Conservation (phyloP, 768 basidiomycete genomes). For the Lentinula boryana region DNA sequence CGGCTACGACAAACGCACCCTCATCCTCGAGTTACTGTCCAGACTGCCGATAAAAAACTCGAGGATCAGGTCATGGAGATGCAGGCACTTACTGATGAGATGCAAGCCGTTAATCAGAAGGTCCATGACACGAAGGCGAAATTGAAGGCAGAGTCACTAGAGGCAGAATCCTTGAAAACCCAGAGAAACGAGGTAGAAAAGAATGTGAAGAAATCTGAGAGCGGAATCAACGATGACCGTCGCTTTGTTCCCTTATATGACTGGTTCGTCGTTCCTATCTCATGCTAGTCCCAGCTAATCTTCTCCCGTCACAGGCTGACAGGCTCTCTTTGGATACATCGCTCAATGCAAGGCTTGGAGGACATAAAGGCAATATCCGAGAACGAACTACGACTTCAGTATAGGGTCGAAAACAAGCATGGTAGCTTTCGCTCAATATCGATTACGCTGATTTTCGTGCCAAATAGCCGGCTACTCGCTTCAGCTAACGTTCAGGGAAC, state of each 20-base stretch:
- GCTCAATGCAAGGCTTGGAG: conserved; percentile 52
- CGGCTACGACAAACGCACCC: conserved; percentile 80
- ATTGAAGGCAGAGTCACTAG: conserved; percentile 49
- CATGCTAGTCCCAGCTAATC: neutral
- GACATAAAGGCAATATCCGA: conserved; percentile 58
- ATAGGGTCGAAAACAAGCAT: conserved; percentile 34
- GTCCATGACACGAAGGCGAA: conserved; percentile 52
- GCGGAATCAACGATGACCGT: conserved; percentile 58
- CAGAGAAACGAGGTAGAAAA: conserved; percentile 69
- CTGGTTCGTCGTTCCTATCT: conserved; percentile 39
- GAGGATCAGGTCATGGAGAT: conserved; percentile 75
- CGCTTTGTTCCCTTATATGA: conserved; percentile 61
- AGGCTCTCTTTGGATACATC: conserved; percentile 60
- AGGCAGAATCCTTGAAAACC: conserved; percentile 52
- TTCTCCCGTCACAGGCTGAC: conserved; percentile 43
- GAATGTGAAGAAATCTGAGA: conserved; percentile 45
- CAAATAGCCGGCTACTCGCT: conserved; percentile 61
- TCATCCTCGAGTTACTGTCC: conserved; percentile 71
- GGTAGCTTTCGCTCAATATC: conserved; percentile 31
- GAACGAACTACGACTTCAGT: conserved; percentile 72
- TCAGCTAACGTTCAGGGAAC: conserved; percentile 51
- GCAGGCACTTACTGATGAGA: conserved; percentile 66
- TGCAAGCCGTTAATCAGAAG: conserved; percentile 44
- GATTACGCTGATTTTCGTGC: conserved; percentile 60
- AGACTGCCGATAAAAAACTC: conserved; percentile 67